Conservation (phyloP, 176 grass and related monocot species). For the Melocanna baccifera region DNA sequence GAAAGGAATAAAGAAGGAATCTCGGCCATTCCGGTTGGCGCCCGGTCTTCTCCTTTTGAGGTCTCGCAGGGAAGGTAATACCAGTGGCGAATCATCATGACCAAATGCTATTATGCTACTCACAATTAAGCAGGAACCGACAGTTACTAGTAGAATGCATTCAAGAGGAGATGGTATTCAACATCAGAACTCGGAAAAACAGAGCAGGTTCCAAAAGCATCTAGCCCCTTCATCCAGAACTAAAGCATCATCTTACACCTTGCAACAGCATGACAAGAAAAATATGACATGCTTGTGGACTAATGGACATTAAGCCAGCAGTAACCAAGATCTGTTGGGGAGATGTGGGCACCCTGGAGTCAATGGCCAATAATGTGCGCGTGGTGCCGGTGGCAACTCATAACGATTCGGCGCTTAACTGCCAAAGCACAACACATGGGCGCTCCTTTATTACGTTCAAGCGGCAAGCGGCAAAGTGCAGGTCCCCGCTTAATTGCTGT, state of each 20-base stretch:
- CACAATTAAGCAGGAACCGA: not conserved
- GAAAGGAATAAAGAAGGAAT: not conserved
- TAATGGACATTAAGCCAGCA: not conserved
- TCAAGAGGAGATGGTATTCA: not conserved
- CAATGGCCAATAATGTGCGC: not conserved
- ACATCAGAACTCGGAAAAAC: not conserved
- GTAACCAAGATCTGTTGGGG: not conserved
- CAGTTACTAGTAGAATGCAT: too few relatives aligned
- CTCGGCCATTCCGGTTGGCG: constrained; percentile 27
- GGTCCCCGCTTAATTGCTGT: not conserved
- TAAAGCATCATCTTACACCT: constrained; percentile 12
- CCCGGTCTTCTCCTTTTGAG: not conserved
- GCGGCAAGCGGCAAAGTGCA: constrained; percentile 9
- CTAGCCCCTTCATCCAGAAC: constrained; percentile 10
- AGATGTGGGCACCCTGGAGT: not conserved
- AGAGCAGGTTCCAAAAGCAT: constrained; percentile 15
- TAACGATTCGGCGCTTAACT: constrained; percentile 40
- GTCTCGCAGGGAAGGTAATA: not conserved
- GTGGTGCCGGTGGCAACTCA: not conserved
- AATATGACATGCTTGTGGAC: not conserved
- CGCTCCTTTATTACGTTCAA: not conserved
- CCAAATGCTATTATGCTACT: not conserved
- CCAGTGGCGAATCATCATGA: not conserved
- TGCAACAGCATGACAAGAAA: not conserved
- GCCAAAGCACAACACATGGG: constrained; percentile 17